Conservation (phyloP, 1,139 yeast genomes). For the Lipomyces yarrowii region DNA sequence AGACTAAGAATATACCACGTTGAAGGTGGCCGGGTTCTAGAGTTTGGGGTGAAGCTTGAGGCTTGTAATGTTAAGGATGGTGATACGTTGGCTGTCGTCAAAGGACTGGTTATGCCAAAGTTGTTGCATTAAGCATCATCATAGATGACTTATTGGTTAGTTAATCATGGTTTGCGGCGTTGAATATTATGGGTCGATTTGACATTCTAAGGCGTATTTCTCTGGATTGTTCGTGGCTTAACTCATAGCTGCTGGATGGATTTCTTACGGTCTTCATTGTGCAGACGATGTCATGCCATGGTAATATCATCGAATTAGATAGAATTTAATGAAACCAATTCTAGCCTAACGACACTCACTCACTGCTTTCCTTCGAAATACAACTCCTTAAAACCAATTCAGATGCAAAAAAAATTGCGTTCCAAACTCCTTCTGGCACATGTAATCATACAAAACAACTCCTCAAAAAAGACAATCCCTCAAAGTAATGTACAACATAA, state of each 20-base stretch:
- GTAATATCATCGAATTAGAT: not conserved
- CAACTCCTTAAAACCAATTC: not conserved
- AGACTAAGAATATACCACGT: slow-evolving; percentile 32
- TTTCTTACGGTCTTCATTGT: not conserved
- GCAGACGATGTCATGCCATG: not conserved
- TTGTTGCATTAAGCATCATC: not conserved
- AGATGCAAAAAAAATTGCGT: not conserved
- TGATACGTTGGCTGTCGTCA: slow-evolving; percentile 30
- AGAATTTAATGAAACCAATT: not conserved
- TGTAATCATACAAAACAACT: not conserved
- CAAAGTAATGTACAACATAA: not conserved
- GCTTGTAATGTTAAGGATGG: slow-evolving; percentile 28
- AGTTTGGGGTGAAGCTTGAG: slow-evolving; percentile 27
- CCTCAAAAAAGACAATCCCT: not conserved
- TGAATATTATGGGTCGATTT: not conserved
- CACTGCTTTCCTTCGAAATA: not conserved
- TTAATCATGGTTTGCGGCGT: not conserved
- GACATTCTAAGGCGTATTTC: not conserved
- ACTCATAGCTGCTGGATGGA: not conserved
- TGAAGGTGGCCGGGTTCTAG: slow-evolving; percentile 31
- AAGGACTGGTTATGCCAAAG: slow-evolving; percentile 28
- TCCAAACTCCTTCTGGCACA: not conserved
- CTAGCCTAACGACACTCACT: not conserved
- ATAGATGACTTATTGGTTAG: not conserved
- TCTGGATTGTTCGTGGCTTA: not conserved